A percentile compares a stretch with the other conserved stretches of the same genome.
Evolutionary conservation across 2,329 filamentous ascomycete genomes (phyloP).

Genomic region (Xylaria sp.): DNA sequence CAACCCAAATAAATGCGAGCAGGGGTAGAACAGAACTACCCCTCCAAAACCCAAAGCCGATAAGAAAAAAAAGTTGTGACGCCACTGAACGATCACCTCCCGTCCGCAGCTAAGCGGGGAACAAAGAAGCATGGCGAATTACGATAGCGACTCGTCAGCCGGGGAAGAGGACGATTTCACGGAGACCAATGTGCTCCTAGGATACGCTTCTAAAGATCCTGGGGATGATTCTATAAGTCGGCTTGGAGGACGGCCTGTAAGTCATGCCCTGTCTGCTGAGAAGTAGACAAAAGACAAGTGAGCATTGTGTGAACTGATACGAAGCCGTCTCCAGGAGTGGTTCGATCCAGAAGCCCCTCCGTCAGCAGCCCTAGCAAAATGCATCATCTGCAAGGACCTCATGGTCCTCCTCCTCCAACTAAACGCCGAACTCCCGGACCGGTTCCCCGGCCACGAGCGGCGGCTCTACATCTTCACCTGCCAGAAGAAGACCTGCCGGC

Average conservation of each 20-base stretch:
- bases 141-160: slow-evolving; percentile 85
- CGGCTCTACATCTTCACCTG: slow-evolving; percentile 88
- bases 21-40: slow-evolving; percentile 1
- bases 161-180: slow-evolving; percentile 72
- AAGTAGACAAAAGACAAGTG: not conserved
- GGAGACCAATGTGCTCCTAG: slow-evolving; percentile 86
- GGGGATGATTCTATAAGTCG: slow-evolving; percentile 86
- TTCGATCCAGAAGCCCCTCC: slow-evolving; percentile 73
- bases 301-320: slow-evolving; percentile 26
- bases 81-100: not conserved
- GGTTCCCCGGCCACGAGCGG: slow-evolving; percentile 85
- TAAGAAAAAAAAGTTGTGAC: slow-evolving; percentile 29
- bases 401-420: slow-evolving; percentile 89
- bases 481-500: slow-evolving; percentile 75
- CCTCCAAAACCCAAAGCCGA: slow-evolving; percentile 26
- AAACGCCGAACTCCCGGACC: slow-evolving; percentile 85
- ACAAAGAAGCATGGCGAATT: slow-evolving; percentile 46
- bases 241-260: slow-evolving; percentile 84
- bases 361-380: slow-evolving; percentile 78
- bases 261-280: slow-evolving; percentile 40
- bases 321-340: slow-evolving; percentile 69
- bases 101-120: not conserved
- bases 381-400: slow-evolving; percentile 82
- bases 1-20: not conserved
- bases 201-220: slow-evolving; percentile 81